phyloP scores from a whole-genome alignment of 2,329 filamentous ascomycete species.

The Monosporascus cannonballus region DNA sequence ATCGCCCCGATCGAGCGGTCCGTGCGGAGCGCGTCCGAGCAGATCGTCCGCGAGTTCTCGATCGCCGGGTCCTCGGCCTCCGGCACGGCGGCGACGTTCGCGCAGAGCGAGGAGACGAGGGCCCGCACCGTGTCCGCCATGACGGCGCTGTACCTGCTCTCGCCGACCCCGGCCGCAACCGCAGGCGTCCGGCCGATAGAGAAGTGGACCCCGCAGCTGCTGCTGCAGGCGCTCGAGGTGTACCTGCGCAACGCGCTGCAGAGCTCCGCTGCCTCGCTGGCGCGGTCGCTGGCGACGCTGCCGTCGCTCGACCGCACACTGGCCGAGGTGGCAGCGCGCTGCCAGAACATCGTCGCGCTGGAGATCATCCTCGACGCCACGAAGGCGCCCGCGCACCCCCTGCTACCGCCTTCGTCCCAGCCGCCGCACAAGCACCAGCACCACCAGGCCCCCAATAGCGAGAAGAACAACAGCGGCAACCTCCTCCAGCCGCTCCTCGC shows the following conservation, averaged over 20 bases:
- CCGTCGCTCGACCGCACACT: constrained; percentile 78
- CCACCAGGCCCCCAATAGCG: not conserved
- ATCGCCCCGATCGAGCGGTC: constrained; percentile 66
- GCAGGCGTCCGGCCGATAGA: constrained; percentile 42
- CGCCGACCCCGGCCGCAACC: constrained; percentile 41
- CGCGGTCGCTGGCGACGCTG: constrained; percentile 70
- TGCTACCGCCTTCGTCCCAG: constrained; percentile 37
- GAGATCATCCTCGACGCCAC: constrained; percentile 68
- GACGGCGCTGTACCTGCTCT: constrained; percentile 73
- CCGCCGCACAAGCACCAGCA: constrained; percentile 5
- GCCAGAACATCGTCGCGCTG: constrained; percentile 86
- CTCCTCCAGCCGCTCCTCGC: constrained; percentile 68
- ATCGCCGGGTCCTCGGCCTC: constrained; percentile 46
- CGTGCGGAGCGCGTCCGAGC: constrained; percentile 68
- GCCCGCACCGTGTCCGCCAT: constrained; percentile 68
- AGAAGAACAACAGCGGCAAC: constrained; percentile 30
- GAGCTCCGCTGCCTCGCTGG: constrained; percentile 67
- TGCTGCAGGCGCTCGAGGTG: constrained; percentile 70
- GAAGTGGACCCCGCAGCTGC: constrained; percentile 59
- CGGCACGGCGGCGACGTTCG: constrained; percentile 45
- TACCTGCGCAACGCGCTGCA: constrained; percentile 80
- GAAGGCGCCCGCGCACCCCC: constrained; percentile 62
- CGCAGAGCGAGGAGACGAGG: constrained; percentile 68
- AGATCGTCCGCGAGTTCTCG: constrained; percentile 78
- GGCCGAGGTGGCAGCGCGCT: constrained; percentile 73